Evolutionary conservation across 225 moss, liverwort and hornwort genomes (phyloP).

Genomic region (Neckera pumila): DNA sequence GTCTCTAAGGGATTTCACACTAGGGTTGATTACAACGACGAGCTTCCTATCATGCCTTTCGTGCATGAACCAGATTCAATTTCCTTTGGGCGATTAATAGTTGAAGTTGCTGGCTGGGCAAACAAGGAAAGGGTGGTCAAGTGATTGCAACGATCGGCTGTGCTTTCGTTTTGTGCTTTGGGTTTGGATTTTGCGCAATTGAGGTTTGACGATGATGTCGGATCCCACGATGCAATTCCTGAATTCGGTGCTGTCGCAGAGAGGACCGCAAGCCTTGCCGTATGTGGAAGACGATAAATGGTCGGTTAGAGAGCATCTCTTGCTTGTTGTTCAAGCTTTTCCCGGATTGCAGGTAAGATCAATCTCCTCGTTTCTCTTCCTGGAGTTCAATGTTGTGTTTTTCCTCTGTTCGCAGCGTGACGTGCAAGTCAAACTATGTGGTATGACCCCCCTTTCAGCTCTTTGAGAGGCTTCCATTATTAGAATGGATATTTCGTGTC

Average conservation of each 20-base stretch:
- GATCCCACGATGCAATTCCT: conserved; percentile 33
- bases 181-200: not conserved
- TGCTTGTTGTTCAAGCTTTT: conserved; percentile 72
- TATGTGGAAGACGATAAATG: conserved; percentile 83
- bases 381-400: not conserved
- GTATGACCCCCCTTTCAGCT: not conserved
- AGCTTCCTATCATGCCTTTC: not conserved
- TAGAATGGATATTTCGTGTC: not conserved
- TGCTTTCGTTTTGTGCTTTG: not conserved
- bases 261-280: conserved; percentile 74
- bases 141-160: not conserved
- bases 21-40: not conserved
- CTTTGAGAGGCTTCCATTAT: not conserved
- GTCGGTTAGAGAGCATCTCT: conserved; percentile 71
- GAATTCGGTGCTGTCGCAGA: conserved; percentile 66
- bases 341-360: conserved; percentile 65
- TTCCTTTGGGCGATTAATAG: not conserved
- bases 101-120: not conserved
- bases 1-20: not conserved
- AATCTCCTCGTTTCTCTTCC: not conserved
- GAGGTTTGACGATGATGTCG: not conserved
- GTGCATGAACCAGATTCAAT: not conserved
- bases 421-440: not conserved
- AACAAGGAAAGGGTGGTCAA: not conserved
- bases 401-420: not conserved